A percentile compares a stretch with the other conserved stretches of the same genome.
Conservation (phyloP, 2,329 filamentous ascomycete species). For the Pyricularia sp. region DNA sequence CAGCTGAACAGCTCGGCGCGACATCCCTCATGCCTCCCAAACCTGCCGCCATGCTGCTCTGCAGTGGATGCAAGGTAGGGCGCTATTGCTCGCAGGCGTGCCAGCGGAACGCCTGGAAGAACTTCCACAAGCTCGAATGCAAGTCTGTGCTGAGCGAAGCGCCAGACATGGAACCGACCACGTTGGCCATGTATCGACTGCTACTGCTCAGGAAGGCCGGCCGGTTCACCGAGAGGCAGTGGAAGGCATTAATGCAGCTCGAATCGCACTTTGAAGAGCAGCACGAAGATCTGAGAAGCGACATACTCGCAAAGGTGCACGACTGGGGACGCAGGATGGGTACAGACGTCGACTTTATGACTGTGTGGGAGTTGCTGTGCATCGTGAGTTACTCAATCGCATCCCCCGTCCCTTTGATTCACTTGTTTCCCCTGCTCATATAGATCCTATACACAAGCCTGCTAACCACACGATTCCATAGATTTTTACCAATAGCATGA, state of each 20-base stretch:
- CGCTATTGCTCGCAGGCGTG: slow-evolving; percentile 20
- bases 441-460: not conserved
- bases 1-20: not conserved
- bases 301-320: slow-evolving; percentile 2
- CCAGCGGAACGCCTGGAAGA: slow-evolving; percentile 18
- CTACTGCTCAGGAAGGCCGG: slow-evolving; percentile 16
- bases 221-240: slow-evolving; percentile 8
- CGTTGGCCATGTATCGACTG: slow-evolving; percentile 16
- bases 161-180: slow-evolving; percentile 10
- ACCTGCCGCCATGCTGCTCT: slow-evolving; percentile 5
- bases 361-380: slow-evolving; percentile 4
- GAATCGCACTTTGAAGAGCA: slow-evolving; percentile 17
- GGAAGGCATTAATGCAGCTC: slow-evolving; percentile 11
- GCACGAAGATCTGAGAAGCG: slow-evolving; percentile 2
- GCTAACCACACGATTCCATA: slow-evolving; percentile 3
- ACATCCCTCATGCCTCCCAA: not conserved
- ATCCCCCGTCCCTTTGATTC: not conserved
- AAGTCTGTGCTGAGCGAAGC: slow-evolving; percentile 10
- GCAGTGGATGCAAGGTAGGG: slow-evolving; percentile 18
- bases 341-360: slow-evolving; percentile 1
- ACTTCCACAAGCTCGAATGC: slow-evolving; percentile 22
- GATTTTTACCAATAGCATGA: slow-evolving; percentile 18
- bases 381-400: slow-evolving; percentile 1
- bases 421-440: not conserved
- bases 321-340: not conserved